Evolutionary conservation across 2,329 filamentous ascomycete genomes (phyloP).

Genomic region (Talaromyces albobiverticillius): DNA sequence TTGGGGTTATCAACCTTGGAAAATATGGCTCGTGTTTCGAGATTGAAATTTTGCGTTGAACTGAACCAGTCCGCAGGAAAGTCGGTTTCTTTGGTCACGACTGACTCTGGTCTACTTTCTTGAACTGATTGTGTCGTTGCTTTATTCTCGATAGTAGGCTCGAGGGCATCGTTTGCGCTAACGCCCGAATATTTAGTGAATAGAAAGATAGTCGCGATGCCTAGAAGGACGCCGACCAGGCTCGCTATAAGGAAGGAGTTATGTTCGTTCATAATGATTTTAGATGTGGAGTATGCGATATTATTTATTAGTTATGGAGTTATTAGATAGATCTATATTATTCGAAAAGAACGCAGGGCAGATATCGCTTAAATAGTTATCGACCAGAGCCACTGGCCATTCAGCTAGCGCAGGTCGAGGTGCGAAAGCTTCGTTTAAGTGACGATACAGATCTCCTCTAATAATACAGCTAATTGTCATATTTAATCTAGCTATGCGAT

Average conservation of each 20-base stretch:
- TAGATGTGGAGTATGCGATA: background rate
- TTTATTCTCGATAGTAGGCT: background rate
- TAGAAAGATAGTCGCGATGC: background rate
- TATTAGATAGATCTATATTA: background rate
- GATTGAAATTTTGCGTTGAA: slow-evolving; percentile 42
- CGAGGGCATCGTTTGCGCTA: background rate
- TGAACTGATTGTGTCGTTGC: background rate
- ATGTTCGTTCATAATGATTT: slow-evolving; percentile 1
- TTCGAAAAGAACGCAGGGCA: background rate
- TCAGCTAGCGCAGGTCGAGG: too few species aligned
- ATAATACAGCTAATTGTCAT: too few species aligned
- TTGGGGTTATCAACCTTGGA: slow-evolving; percentile 37
- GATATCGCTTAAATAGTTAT: background rate
- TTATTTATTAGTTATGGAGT: background rate
- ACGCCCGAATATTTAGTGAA: background rate
- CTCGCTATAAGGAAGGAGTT: slow-evolving; percentile 16
- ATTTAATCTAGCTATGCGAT: too few species aligned
- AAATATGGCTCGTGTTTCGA: slow-evolving; percentile 51
- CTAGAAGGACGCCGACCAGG: slow-evolving; percentile 3
- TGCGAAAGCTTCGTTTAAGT: too few species aligned
- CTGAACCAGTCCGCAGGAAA: slow-evolving; percentile 39
- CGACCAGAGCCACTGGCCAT: too few species aligned
- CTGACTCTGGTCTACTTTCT: background rate
- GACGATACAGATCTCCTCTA: too few species aligned
- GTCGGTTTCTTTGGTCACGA: slow-evolving; percentile 39